Conservation (phyloP, 805 yeast genomes). For the Priceomyces fermenticarens region DNA sequence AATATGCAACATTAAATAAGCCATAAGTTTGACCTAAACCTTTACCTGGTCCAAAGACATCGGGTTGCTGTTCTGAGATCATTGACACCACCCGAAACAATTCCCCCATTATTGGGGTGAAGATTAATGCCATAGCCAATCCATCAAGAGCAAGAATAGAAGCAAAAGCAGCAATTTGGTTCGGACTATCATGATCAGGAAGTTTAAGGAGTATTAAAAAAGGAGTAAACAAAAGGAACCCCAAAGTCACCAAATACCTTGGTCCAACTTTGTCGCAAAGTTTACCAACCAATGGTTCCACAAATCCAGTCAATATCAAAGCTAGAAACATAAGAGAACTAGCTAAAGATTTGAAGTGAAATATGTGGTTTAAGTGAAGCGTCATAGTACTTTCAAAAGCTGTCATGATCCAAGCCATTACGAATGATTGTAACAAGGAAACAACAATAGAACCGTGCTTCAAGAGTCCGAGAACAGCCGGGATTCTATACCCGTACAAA, state of each 20-base stretch:
- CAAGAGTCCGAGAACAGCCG: not conserved
- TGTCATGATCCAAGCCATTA: not conserved
- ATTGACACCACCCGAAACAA: not conserved
- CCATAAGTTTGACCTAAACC: not conserved
- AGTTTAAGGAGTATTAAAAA: not conserved
- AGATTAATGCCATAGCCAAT: not conserved
- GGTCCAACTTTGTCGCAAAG: not conserved
- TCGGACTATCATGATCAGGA: not conserved
- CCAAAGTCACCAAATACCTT: not conserved
- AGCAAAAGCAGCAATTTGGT: not conserved
- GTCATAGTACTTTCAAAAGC: not conserved
- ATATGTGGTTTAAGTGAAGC: not conserved
- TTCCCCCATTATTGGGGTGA: not conserved
- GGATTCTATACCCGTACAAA: not conserved
- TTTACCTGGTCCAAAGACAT: not conserved
- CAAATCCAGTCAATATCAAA: not conserved
- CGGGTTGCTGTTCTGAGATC: not conserved
- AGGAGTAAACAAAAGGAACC: not conserved
- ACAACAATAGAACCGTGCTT: not conserved
- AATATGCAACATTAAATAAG: not conserved
- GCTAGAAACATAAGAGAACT: not conserved
- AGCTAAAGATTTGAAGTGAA: not conserved
- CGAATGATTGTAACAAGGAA: not conserved
- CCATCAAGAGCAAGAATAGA: not conserved
- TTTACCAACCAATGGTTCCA: not conserved